Conservation (phyloP, 495 filamentous ascomycete genomes). For the Cercophora samala region DNA sequence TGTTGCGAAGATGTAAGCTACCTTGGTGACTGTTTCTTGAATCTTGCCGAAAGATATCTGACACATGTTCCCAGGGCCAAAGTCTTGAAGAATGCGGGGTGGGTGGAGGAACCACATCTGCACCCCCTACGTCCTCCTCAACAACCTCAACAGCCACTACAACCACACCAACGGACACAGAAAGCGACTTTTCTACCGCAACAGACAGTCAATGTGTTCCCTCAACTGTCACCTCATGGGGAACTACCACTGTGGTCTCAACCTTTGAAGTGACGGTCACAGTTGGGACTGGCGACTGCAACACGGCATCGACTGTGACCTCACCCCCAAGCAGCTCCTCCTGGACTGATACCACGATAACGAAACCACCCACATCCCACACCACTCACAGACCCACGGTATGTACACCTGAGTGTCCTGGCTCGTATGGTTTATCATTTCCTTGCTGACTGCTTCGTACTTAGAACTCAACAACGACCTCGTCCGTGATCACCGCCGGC, state of each 20-base stretch:
- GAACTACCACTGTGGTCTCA: constrained; percentile 14
- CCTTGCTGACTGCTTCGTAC: background rate
- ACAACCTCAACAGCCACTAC: background rate
- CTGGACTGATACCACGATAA: constrained; percentile 4
- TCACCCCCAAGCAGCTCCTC: background rate
- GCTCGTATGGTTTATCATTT: background rate
- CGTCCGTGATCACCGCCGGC: background rate
- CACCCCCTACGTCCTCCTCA: background rate
- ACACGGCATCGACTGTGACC: background rate
- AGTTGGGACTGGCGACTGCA: constrained; percentile 2
- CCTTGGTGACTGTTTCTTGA: background rate
- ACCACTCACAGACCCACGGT: background rate
- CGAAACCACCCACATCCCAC: background rate
- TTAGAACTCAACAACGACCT: background rate
- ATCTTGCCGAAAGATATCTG: background rate
- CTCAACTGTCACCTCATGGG: constrained; percentile 18
- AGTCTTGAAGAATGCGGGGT: constrained; percentile 30
- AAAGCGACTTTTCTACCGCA: background rate
- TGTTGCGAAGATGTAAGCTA: constrained; percentile 31
- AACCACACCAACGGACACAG: background rate
- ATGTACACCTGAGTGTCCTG: background rate
- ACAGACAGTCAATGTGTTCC: constrained; percentile 8
- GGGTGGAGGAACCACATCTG: background rate
- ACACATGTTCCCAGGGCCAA: constrained; percentile 24
- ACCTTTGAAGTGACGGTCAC: constrained; percentile 16